Conservation (phyloP, 2,329 filamentous ascomycete species). For the Ilyonectria mors-panacis region DNA sequence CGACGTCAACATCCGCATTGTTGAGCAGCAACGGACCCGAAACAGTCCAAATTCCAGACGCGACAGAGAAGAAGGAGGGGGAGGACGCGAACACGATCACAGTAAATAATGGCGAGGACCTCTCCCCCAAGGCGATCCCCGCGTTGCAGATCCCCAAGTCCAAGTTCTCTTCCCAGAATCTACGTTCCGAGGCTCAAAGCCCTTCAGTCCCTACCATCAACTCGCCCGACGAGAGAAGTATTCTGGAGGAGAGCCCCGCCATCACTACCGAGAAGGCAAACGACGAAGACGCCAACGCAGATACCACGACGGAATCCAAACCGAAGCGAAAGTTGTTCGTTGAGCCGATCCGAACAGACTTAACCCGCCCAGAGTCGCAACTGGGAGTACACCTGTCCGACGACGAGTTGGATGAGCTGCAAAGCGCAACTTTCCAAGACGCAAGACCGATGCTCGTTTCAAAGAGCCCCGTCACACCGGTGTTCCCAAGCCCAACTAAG, state of each 20-base stretch:
- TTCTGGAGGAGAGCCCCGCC: constrained; percentile 27
- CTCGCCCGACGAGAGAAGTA: constrained; percentile 21
- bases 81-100: constrained; percentile 26
- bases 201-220: constrained; percentile 29
- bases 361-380: constrained; percentile 44
- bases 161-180: constrained; percentile 50
- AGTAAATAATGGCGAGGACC: constrained; percentile 33
- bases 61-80: constrained; percentile 30
- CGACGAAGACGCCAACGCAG: constrained; percentile 21
- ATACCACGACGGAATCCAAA: constrained; percentile 34
- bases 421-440: constrained; percentile 85
- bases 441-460: constrained; percentile 85
- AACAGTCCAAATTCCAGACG: constrained; percentile 37
- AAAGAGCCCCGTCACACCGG: constrained; percentile 84
- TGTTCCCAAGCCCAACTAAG: constrained; percentile 61
- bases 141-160: constrained; percentile 43
- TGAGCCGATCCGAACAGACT: constrained; percentile 71
- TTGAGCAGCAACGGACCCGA: constrained; percentile 32
- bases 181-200: constrained; percentile 41
- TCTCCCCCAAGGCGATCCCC: constrained; percentile 32
- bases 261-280: constrained; percentile 31
- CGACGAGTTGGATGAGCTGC: constrained; percentile 91
- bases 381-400: constrained; percentile 68
- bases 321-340: constrained; percentile 54
- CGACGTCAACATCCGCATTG: constrained; percentile 20